Evolutionary conservation across 2,329 filamentous ascomycete species (phyloP), one percentile per base, ranked within the genome.

Genomic region (Niveomyces coronatus): DNA sequence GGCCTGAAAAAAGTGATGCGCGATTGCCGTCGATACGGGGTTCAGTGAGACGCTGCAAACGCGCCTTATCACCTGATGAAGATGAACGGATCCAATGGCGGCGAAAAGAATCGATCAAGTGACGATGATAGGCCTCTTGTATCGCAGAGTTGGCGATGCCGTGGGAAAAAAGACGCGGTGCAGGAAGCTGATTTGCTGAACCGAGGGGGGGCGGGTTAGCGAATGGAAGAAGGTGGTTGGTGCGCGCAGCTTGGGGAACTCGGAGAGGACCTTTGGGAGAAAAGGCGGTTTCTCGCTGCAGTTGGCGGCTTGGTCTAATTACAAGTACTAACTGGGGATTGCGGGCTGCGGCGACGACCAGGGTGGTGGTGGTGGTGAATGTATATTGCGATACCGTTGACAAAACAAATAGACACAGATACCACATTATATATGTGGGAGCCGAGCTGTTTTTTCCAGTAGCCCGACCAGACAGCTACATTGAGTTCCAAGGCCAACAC

Each of bases 121-220:
- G 60, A 62, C 57, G 56, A 54, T 71, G 68, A 74, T 72, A 74
- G 70, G 69, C 63, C 53, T 64, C 50, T 49, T 51, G 53, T 55
- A 56, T 62, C 50, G 62, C 57, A 56, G 57, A 52, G 56, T 52
- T 51, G 56, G 50, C 53, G 58, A 36, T 33, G 33, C 39, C 34
- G 35, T 33, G 33, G 15, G 33, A n/a, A n/a, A 36, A 36, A 41
- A 41, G 39, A 41, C 39, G 39, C 33, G 32, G 39, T 14, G 39
- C 39, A 24, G 32, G 39, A 41, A 41, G 39, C 39, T 41, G 39
- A 41, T 41, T 41, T 41, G 39, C 39, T 41, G 39, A 34, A 26
- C 33, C 28, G 34, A 34, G 33, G 33, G 39, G 38, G 31, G 39
- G 39, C 39, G 33, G 39, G 39, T 41, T 41, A 41, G 39, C 34